Evolutionary conservation across 2,329 filamentous ascomycete genomes (phyloP).

Genomic region (Monilinia laxa): DNA sequence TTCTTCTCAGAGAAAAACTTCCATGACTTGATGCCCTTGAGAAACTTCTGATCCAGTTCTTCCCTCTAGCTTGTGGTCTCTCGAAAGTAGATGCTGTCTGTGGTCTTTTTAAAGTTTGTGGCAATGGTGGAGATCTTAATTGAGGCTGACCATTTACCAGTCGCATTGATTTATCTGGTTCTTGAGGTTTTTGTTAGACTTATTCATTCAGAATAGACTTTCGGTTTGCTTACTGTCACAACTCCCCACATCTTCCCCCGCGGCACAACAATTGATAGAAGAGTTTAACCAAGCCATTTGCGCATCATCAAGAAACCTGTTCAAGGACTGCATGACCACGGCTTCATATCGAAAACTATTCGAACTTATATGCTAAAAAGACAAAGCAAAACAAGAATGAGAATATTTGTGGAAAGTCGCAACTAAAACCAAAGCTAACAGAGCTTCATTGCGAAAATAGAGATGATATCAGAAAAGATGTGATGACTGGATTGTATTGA

Average conservation of each 20-base stretch:
- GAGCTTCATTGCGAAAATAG: conserved; percentile 7
- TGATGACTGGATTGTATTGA: conserved; percentile 15
- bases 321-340: conserved; percentile 38
- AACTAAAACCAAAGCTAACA: conserved; percentile 10
- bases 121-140: conserved; percentile 41
- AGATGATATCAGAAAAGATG: conserved; percentile 5
- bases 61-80: conserved; percentile 27
- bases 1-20: conserved; percentile 48
- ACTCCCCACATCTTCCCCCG: conserved; percentile 30
- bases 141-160: conserved; percentile 45
- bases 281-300: conserved; percentile 37
- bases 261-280: conserved; percentile 36
- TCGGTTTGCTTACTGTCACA: conserved; percentile 31
- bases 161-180: conserved; percentile 41
- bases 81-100: conserved; percentile 14
- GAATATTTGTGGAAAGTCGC: neutral
- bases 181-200: conserved; percentile 27
- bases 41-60: conserved; percentile 42
- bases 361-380: conserved; percentile 13
- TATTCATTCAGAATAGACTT: neutral
- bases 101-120: conserved; percentile 36
- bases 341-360: conserved; percentile 35
- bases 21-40: conserved; percentile 46
- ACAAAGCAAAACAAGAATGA: conserved; percentile 11
- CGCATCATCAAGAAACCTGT: conserved; percentile 39